Base-by-base conservation (phyloP, 495 filamentous ascomycete species). In the Thozetella sp. region DNA sequence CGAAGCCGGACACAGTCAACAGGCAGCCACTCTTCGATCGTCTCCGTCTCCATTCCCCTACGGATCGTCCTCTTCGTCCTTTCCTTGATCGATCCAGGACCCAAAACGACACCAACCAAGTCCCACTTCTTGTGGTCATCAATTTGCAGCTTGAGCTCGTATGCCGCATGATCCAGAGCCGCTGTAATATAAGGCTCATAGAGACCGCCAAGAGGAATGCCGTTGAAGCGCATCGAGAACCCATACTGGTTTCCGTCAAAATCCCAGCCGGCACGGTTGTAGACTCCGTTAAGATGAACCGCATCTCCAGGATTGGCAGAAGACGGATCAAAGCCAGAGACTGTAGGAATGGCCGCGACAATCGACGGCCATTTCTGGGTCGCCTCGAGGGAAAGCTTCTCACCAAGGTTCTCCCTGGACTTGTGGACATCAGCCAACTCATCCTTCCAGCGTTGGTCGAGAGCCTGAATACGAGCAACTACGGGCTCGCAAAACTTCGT, bases 211-310 rank as follows among this genome's bases (percentile, higher is more conserved):
- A 57, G 53, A 20, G 61, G 56, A 13, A 63, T 54, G 43, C 61
- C 53, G 27, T 56, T 56, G 57, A 59, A 54, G 43, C 61, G 61
- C 30, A 63, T 60, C 53, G 53, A 51, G 46, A 63, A 51, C 0
- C 61, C 61, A 22, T 57, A 57, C 55, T 57, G 24, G 13, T n/a
- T n/a, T n/a, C 55, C 55, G 25, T 30, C 56, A 58, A 58, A 58
- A 48, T 58, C 56, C 56, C 56, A 58, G 45, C 56, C 45, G 0
- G 45, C 23, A 2, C 56, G 43, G 24, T 58, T 58, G 45, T 58
- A 58, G 1, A 58, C 56, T 9, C 45, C 45, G 9, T 22, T n/a
- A 1, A 58, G 45, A 22, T 52, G 56, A 46, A 58, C 45, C 10
- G 45, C 45, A 22, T 34, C 45, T 3, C 56, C 56, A 13, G 56